Evolutionary conservation across 2,329 filamentous ascomycete genomes (phyloP).

Genomic region (Monosporascus cannonballus): DNA sequence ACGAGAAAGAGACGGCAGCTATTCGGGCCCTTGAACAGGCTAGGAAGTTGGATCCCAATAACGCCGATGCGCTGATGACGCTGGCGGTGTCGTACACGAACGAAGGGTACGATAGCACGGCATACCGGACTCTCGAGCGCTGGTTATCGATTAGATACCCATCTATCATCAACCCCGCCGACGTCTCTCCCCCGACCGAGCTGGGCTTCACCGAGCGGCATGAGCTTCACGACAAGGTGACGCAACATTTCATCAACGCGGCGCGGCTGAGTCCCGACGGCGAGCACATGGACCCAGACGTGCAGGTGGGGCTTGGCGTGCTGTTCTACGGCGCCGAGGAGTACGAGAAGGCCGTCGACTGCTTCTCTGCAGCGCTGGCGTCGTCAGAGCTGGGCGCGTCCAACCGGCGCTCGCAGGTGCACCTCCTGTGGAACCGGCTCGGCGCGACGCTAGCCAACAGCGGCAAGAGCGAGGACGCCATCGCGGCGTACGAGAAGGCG

Average conservation of each 20-base stretch:
- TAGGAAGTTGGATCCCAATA: constrained; percentile 78
- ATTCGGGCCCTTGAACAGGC: constrained; percentile 92
- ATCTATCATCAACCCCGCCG: constrained; percentile 64
- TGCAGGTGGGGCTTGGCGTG: constrained; percentile 93
- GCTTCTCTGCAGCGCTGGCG: constrained; percentile 87
- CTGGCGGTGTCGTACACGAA: constrained; percentile 97
- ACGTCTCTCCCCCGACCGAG: constrained; percentile 70
- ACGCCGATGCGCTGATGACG: constrained; percentile 87
- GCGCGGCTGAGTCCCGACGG: constrained; percentile 88
- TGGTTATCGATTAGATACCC: constrained; percentile 98
- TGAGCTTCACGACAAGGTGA: constrained; percentile 83
- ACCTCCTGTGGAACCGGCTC: constrained; percentile 94
- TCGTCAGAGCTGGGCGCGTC: constrained; percentile 76
- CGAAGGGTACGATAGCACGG: constrained; percentile 95
- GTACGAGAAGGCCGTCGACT: constrained; percentile 97
- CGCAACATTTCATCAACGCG: constrained; percentile 82
- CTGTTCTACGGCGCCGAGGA: constrained; percentile 97
- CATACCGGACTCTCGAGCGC: constrained; percentile 91
- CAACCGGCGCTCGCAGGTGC: constrained; percentile 80
- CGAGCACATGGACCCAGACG: constrained; percentile 95
- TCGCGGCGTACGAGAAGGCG: constrained; percentile 91
- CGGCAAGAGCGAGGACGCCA: constrained; percentile 89
- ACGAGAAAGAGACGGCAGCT: constrained; percentile 95
- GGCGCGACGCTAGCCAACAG: constrained; percentile 95
- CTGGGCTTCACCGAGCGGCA: constrained; percentile 93